Base-by-base conservation (phyloP, 768 basidiomycete genomes). In the Dioszegia crocea region DNA sequence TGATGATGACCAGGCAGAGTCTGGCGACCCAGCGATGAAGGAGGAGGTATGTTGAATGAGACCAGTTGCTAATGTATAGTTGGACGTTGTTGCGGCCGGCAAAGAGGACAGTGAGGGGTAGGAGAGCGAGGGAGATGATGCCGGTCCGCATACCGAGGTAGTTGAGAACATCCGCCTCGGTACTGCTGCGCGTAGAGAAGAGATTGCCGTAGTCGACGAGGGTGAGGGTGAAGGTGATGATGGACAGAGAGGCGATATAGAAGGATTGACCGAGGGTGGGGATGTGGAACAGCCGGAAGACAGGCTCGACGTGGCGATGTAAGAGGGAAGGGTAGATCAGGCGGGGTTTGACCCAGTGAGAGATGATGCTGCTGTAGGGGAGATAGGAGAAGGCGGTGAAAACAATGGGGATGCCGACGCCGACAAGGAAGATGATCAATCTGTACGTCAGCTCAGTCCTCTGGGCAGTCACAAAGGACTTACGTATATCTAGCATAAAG, bases 81-180 rank as follows among this genome's bases (percentile, higher is more conserved):
- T 61, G 47, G 3, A 64, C 26, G 38, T 64, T 57, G 46, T 64
- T 64, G 4, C 63, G 59, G 8, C 57, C 60, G 19, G 63, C 55
- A 24, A 47, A 58, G 1, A 64, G 50, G 36, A 57, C 45, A 23
- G 61, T 51, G 24, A 64, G 47, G 24, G 63, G 56, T n/a, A 61
- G 8, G 30, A 57, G 49, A 11, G 51, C 49, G n/a, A 64, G 48
- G 19, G 56, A n/a, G 19, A 64, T 21, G 10, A 36, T 31, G 17
- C 63, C 63, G 19, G 57, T 51, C 16, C 62, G 62, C 47, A 55
- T 45, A 30, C 29, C 52, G 23, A 63, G 36, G 52, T 57, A 62
- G 21, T 40, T 41, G 8, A 53, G 11, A 19, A 58, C 51, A 39
- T 62, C 61, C 14, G 27, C 4, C 12, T 33, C 1, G 11, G 11